phyloP scores from a whole-genome alignment of 129 eudicot genomes.

The Daucus carota region DH1_v3.0 NC_030382.2:34417501-34418000 shows the following conservation, averaged over 20 bases:
- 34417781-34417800: neutral
- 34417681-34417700: neutral
- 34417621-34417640: neutral
- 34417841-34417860: neutral
- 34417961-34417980: slow-evolving; percentile 84
- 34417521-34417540: neutral
- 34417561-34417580: neutral
- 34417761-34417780: neutral
- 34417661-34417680: neutral
- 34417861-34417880: neutral
- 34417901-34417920: slow-evolving; percentile 86
- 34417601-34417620: neutral
- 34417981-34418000: slow-evolving; percentile 99
- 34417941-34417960: slow-evolving; percentile 84
- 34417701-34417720: neutral
- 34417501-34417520: neutral
- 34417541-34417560: neutral
- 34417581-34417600: neutral
- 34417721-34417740: neutral
- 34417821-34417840: neutral
- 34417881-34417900: neutral
- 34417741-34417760: neutral
- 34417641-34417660: neutral
- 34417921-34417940: slow-evolving; percentile 68
- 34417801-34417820: neutral